Conservation (phyloP, 768 basidiomycete genomes). For the Trametes gibbosa region DNA sequence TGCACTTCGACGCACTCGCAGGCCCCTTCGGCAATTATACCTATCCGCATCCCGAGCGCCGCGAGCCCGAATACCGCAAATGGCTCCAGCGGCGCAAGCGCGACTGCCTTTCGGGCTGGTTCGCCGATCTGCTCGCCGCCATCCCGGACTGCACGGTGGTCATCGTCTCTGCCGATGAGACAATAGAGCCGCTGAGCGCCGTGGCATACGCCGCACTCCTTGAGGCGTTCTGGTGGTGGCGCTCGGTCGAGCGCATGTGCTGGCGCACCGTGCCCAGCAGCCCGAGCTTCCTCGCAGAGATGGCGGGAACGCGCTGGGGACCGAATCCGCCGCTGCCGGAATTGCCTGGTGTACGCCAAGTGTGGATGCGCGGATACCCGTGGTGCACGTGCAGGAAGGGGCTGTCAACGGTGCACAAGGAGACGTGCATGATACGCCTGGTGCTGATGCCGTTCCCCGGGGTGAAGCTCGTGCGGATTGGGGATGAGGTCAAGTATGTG, state of each 20-base stretch:
- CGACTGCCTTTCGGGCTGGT: slow-evolving; percentile 7
- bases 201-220: not conserved
- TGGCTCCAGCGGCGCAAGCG: slow-evolving; percentile 1
- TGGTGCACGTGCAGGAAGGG: not conserved
- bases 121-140: slow-evolving; percentile 1
- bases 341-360: not conserved
- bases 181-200: not conserved
- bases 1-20: not conserved
- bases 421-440: not conserved
- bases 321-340: not conserved
- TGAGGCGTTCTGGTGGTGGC: slow-evolving; percentile 11
- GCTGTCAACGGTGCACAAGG: too few species aligned
- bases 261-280: not conserved
- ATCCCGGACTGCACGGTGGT: slow-evolving; percentile 3
- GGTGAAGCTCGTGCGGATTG: not conserved
- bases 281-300: not conserved
- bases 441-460: slow-evolving; percentile 1
- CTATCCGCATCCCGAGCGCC: not conserved
- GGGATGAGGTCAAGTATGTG: not conserved
- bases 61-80: not conserved
- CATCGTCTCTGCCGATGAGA: not conserved
- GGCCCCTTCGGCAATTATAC: not conserved
- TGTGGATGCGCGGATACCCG: not conserved
- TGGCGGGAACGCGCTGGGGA: not conserved
- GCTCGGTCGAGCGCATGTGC: not conserved